Conservation (phyloP, 345 rosid genomes). For the Lagerstroemia speciosa region DNA sequence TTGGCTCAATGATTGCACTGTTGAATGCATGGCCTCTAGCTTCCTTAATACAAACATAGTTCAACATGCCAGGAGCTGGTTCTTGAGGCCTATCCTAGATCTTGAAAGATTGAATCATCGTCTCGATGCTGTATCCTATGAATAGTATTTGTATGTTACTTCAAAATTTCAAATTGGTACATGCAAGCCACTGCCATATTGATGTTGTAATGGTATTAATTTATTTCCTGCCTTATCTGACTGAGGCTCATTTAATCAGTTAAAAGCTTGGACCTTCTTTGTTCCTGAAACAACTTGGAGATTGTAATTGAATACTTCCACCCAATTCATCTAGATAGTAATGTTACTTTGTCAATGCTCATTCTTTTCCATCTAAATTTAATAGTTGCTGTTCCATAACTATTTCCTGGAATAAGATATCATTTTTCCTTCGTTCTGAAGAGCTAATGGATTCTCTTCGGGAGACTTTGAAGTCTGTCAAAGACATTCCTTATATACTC, state of each 20-base stretch:
- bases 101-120: constrained; percentile 64
- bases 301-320: background rate
- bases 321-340: background rate
- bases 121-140: constrained; percentile 85
- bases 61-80: constrained; percentile 71
- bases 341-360: background rate
- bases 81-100: constrained; percentile 85
- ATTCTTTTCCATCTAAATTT: background rate
- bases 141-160: constrained; percentile 9
- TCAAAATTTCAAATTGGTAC: background rate
- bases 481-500: constrained; percentile 69
- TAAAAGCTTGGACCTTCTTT: background rate
- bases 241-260: background rate
- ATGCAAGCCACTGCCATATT: background rate
- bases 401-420: constrained; percentile 56
- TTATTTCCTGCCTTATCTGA: background rate
- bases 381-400: constrained; percentile 7
- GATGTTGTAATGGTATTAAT: background rate
- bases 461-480: constrained; percentile 80
- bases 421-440: constrained; percentile 73
- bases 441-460: constrained; percentile 71
- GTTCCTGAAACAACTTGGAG: background rate
- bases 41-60: constrained; percentile 7
- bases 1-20: constrained; percentile 3
- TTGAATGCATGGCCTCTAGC: background rate